Conservation (phyloP, 768 basidiomycete species). For the Stropharia rugosoannulata region DNA sequence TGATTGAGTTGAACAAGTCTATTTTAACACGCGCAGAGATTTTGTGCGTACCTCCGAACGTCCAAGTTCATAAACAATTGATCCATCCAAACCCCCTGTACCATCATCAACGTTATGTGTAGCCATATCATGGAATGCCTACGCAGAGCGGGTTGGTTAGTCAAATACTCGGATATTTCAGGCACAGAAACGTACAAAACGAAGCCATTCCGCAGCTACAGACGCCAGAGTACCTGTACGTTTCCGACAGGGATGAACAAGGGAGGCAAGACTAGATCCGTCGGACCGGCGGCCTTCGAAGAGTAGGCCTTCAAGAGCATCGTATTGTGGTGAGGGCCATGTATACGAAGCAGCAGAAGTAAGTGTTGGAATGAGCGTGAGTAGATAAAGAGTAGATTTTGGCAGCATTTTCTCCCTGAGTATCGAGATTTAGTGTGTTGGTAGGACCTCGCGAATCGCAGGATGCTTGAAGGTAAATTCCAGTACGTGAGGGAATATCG, state of each 20-base stretch:
- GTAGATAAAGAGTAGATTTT: conserved; percentile 13
- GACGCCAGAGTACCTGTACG: conserved; percentile 27
- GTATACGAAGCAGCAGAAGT: conserved; percentile 23
- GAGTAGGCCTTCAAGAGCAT: conserved; percentile 31
- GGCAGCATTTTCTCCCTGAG: conserved; percentile 3
- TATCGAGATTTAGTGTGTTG: background rate
- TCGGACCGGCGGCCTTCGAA: conserved; percentile 32
- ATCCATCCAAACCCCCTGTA: conserved; percentile 50
- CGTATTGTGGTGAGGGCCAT: conserved; percentile 37
- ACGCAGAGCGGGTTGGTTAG: background rate
- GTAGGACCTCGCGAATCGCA: background rate
- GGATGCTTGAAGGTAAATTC: background rate
- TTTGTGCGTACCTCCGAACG: conserved; percentile 34
- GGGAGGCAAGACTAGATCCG: conserved; percentile 29
- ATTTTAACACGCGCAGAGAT: background rate
- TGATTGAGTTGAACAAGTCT: background rate
- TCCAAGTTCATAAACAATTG: conserved; percentile 45
- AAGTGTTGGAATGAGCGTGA: conserved; percentile 18
- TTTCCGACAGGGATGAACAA: conserved; percentile 32
- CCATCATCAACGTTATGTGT: conserved; percentile 45
- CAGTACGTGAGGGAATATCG: background rate
- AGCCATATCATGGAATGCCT: conserved; percentile 54
- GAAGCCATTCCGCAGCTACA: conserved; percentile 34
- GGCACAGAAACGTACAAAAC: conserved; percentile 23
- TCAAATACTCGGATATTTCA: background rate